Evolutionary conservation across 352 stramenopile species (phyloP), one percentile per base, ranked within the genome.

Genomic region (Phytophthora hybrid): DNA sequence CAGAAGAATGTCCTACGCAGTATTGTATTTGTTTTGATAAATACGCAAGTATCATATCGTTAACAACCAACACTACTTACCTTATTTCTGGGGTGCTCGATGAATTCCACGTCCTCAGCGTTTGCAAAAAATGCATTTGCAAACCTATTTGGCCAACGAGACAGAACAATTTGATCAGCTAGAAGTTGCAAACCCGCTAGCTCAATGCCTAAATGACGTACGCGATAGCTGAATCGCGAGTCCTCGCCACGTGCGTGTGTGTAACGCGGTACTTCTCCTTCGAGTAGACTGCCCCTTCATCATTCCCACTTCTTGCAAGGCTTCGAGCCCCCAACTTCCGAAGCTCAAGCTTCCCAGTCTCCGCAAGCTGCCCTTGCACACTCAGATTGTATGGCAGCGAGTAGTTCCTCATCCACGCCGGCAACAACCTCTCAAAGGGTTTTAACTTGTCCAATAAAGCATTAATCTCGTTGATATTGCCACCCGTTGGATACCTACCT

Each of bases 321-420:
- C 57, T 77, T 18, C 83, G 77, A 46, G 13, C 47, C 14, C 63
- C 79, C 18, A 92, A 57, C 4, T 79, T 67, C n/a, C 63, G 55
- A 37, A 92, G 72, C 32, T 92, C 83, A 13, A 66, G 56, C 32
- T 63, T 39, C 0, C 87, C 88, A 8, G 73, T n/a, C 0, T 68
- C 37, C 3, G 81, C 73, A 8, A 95, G 71, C 8, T 81, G 69
- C 11, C 82, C 84, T 26, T 84, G 47, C 1, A 92, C 63, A 54
- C 70, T 88, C 57, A 79, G 10, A 26, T 93, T 90, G 78, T 94
- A 95, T 5, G 83, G 82, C 51, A 95, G 62, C 34, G 77, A 78
- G 64, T 94, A 95, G 54, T 80, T 83, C 39, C 61, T 76, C 64
- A 94, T 72, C 87, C 88, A 94, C 19, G n/a, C 14, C 1, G 88